phyloP scores from a whole-genome alignment of 2,329 filamentous ascomycete genomes.

The Alternaria consortialis region DNA sequence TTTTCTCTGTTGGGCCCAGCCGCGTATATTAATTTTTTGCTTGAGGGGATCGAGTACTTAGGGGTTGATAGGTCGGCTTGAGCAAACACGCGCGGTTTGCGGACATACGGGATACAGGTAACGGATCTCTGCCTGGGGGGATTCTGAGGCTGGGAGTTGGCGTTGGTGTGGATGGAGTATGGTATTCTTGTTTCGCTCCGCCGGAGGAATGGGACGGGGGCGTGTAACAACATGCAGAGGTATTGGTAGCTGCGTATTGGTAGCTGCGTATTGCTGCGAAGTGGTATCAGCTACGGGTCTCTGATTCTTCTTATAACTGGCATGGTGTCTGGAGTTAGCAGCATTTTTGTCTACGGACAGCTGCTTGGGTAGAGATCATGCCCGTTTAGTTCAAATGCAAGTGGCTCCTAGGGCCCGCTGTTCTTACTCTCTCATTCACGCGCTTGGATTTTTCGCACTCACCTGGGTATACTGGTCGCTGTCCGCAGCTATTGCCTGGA shows the following conservation, averaged over 20 bases:
- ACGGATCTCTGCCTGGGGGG: too few relatives aligned
- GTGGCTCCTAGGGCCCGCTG: neutral
- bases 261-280: neutral
- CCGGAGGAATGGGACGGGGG: too few relatives aligned
- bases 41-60: conserved; percentile 48
- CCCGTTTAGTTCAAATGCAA: neutral
- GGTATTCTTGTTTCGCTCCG: too few relatives aligned
- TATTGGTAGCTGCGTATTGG: neutral
- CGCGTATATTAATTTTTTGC: conserved; percentile 35
- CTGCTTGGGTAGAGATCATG: neutral
- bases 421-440: neutral
- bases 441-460: too few relatives aligned
- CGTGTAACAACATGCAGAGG: too few relatives aligned
- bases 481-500: neutral
- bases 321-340: conserved; percentile 18
- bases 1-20: conserved; percentile 20
- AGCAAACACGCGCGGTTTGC: neutral
- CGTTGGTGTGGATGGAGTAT: too few relatives aligned
- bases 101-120: neutral
- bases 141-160: too few relatives aligned
- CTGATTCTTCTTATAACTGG: neutral
- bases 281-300: too few relatives aligned
- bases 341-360: conserved; percentile 19
- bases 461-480: too few relatives aligned
- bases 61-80: conserved; percentile 23